Conservation (phyloP, 2,329 filamentous ascomycete genomes). For the Penicillium nordicum region DNA sequence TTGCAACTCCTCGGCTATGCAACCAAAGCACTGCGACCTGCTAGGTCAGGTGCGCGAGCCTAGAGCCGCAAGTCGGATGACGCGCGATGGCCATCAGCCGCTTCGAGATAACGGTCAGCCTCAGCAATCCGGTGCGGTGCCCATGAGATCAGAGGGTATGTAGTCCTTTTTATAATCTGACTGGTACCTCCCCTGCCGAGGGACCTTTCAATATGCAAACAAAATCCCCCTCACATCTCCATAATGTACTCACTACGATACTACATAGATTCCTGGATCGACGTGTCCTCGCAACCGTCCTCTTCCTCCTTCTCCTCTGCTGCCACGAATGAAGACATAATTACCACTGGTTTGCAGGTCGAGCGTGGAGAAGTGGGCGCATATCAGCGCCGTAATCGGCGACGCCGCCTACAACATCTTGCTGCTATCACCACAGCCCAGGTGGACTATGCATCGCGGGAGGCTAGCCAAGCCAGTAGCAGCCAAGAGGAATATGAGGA, state of each 20-base stretch:
- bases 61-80: conserved; percentile 32
- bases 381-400: conserved; percentile 58
- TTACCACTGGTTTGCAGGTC: conserved; percentile 81
- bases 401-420: conserved; percentile 39
- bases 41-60: conserved; percentile 37
- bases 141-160: conserved; percentile 46
- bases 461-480: conserved; percentile 55
- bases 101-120: conserved; percentile 34
- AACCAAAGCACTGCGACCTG: conserved; percentile 40
- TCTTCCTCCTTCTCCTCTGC: conserved; percentile 84
- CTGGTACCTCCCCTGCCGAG: conserved; percentile 12
- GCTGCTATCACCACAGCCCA: conserved; percentile 40
- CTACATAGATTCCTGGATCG: conserved; percentile 86
- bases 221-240: conserved; percentile 9
- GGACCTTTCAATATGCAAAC: conserved; percentile 21
- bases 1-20: conserved; percentile 28
- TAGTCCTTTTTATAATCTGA: conserved; percentile 14
- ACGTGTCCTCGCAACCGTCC: conserved; percentile 87
- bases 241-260: conserved; percentile 46
- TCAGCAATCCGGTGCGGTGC: conserved; percentile 33
- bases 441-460: conserved; percentile 42
- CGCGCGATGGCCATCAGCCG: conserved; percentile 32
- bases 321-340: conserved; percentile 73
- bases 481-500: conserved; percentile 95
- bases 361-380: conserved; percentile 53